Evolutionary conservation across 805 yeast genomes (phyloP).

Genomic region (Candida awuae): DNA sequence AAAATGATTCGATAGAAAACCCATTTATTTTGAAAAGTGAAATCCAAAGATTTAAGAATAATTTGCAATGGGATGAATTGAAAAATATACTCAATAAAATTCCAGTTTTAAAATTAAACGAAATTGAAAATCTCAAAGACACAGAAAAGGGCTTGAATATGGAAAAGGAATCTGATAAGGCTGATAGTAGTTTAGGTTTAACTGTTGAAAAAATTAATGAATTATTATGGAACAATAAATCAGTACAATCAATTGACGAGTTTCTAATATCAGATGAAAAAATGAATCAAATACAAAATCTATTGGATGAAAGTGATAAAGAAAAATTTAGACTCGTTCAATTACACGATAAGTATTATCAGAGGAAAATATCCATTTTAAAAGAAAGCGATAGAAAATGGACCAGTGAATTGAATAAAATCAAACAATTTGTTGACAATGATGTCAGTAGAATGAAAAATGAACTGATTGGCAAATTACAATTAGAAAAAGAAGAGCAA

Average conservation of each 20-base stretch:
- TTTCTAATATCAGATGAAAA: slow-evolving; percentile 13
- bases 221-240: slow-evolving; percentile 9
- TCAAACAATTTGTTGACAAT: slow-evolving; percentile 18
- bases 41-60: slow-evolving; percentile 17
- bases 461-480: slow-evolving; percentile 8
- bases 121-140: slow-evolving; percentile 3
- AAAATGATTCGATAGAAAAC: slow-evolving; percentile 7
- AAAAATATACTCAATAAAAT: slow-evolving; percentile 14
- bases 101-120: slow-evolving; percentile 16
- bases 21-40: slow-evolving; percentile 8
- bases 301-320: slow-evolving; percentile 18
- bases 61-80: slow-evolving; percentile 12
- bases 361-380: slow-evolving; percentile 17
- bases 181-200: slow-evolving; percentile 1
- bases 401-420: slow-evolving; percentile 19
- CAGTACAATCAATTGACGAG: too few species aligned
- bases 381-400: slow-evolving; percentile 23
- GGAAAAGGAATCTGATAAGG: slow-evolving; percentile 7
- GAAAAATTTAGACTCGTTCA: slow-evolving; percentile 24
- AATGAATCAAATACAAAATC: slow-evolving; percentile 15
- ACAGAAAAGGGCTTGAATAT: slow-evolving; percentile 6
- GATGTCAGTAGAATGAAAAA: slow-evolving; percentile 16
- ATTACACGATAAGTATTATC: slow-evolving; percentile 22
- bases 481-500: slow-evolving; percentile 11
- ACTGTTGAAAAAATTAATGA: background rate